Conservation (phyloP, 1,284 basidiomycete species). For the Exobasidium rhododendri region DNA sequence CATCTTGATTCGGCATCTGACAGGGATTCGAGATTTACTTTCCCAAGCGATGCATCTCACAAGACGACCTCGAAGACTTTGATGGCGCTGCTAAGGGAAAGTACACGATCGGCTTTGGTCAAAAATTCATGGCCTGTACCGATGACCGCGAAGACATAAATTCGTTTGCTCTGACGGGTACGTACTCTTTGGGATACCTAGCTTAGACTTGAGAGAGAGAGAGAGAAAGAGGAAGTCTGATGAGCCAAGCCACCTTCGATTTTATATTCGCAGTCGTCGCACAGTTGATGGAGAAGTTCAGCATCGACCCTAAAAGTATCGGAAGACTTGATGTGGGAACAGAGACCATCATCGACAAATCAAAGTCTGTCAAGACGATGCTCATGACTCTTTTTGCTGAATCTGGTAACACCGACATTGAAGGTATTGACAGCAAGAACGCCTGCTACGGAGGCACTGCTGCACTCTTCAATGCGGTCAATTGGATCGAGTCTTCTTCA, state of each 20-base stretch:
- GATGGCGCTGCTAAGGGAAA: constrained; percentile 94
- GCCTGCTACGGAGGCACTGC: constrained; percentile 97
- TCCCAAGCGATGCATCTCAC: constrained; percentile 65
- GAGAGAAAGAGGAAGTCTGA: not conserved
- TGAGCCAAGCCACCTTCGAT: not conserved
- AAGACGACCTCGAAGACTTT: constrained; percentile 69
- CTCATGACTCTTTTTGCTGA: constrained; percentile 95
- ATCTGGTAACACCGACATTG: constrained; percentile 91
- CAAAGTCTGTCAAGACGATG: constrained; percentile 96
- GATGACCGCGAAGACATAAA: constrained; percentile 96
- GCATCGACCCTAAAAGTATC: constrained; percentile 91
- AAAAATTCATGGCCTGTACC: constrained; percentile 96
- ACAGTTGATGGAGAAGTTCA: constrained; percentile 86
- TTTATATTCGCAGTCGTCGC: constrained; percentile 57
- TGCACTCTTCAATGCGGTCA: constrained; percentile 90
- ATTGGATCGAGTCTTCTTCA: constrained; percentile 89
- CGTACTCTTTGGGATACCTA: constrained; percentile 49
- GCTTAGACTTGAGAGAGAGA: not conserved
- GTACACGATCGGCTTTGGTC: constrained; percentile 98
- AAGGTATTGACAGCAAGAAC: constrained; percentile 98
- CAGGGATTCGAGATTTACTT: constrained; percentile 91
- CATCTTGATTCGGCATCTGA: too few relatives aligned
- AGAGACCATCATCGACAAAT: constrained; percentile 99
- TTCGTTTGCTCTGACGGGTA: constrained; percentile 91
- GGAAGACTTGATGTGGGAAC: constrained; percentile 97